Percentiles rank a stretch among this genome's conserved stretches.
Evolutionary conservation across 331 rosid species (phyloP).

Genomic region (Malus hybrid): DNA sequence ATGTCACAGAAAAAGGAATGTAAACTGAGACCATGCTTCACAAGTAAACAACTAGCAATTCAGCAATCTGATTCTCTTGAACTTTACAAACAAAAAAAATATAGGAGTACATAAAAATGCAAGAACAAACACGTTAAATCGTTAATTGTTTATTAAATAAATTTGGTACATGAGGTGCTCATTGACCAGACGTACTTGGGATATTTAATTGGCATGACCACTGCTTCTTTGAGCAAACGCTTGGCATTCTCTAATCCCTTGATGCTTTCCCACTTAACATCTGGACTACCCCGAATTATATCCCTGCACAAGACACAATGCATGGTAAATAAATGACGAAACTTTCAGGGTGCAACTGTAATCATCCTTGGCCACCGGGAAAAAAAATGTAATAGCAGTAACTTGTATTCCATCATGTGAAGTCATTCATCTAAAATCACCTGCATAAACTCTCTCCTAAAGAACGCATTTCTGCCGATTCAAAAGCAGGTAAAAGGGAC

Average conservation of each 20-base stretch:
- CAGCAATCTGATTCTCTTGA: neutral
- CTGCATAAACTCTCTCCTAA: conserved; percentile 91
- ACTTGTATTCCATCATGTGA: conserved; percentile 1
- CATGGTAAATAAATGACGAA: neutral
- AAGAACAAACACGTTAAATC: neutral
- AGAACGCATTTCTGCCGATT: conserved; percentile 76
- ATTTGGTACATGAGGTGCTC: conserved; percentile 6
- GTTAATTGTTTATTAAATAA: neutral
- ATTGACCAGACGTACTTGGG: conserved; percentile 67
- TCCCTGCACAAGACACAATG: conserved; percentile 48
- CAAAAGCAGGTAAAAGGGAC: conserved; percentile 78
- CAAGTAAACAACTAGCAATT: neutral
- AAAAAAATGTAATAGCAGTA: neutral
- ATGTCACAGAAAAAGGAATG: neutral
- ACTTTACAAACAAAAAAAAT: neutral
- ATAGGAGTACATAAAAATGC: neutral
- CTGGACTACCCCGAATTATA: conserved; percentile 85
- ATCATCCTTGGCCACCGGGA: neutral
- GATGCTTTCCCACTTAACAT: conserved; percentile 95
- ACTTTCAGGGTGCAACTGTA: neutral
- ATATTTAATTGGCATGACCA: conserved; percentile 97
- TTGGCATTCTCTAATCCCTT: conserved; percentile 93
- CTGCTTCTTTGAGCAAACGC: conserved; percentile 85
- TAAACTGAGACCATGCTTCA: neutral
- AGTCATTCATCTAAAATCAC: conserved; percentile 30